Evolutionary conservation across 2,329 filamentous ascomycete species (phyloP).

Genomic region (Cytospora piceicola): DNA sequence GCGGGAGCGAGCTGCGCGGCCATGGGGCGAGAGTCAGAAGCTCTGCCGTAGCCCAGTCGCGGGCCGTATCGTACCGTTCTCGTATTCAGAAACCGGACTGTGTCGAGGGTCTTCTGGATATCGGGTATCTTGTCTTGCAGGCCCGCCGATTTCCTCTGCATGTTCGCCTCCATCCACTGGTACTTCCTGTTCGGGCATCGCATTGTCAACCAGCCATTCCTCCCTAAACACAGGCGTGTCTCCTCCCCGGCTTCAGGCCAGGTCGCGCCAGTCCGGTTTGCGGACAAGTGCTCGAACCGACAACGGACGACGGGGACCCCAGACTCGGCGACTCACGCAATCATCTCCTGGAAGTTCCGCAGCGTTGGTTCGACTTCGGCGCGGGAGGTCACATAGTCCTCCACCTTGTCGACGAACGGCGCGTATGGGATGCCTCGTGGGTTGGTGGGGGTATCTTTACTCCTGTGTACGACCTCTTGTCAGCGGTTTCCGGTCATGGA

Average conservation of each 20-base stretch:
- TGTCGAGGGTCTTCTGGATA: constrained; percentile 93
- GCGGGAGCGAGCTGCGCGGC: too few species aligned
- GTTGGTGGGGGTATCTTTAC: constrained; percentile 67
- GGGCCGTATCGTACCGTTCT: constrained; percentile 61
- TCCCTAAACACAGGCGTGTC: not conserved
- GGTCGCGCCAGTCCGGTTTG: not conserved
- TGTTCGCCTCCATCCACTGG: constrained; percentile 98
- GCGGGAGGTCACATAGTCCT: constrained; percentile 81
- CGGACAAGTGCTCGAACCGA: not conserved
- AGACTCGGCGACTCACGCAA: constrained; percentile 65
- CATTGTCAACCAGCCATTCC: constrained; percentile 11
- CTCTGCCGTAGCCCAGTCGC: not conserved
- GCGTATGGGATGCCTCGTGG: constrained; percentile 82
- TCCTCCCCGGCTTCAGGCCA: not conserved
- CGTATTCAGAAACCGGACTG: constrained; percentile 80
- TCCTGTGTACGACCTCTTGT: constrained; percentile 30
- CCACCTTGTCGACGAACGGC: constrained; percentile 85
- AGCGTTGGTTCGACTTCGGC: constrained; percentile 80
- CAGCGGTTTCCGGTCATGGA: constrained; percentile 3
- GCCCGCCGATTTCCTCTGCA: constrained; percentile 78
- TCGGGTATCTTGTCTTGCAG: constrained; percentile 95
- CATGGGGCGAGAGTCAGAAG: too few species aligned
- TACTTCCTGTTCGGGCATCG: constrained; percentile 76
- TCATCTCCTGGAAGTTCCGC: constrained; percentile 90
- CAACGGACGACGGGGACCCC: not conserved